A percentile compares a stretch with the other conserved stretches of the same genome.
These are phyloP conservation scores for Mycena chlorophos DNA, from an alignment of 768 basidiomycete species.

Conservation along the genomic window DNA sequence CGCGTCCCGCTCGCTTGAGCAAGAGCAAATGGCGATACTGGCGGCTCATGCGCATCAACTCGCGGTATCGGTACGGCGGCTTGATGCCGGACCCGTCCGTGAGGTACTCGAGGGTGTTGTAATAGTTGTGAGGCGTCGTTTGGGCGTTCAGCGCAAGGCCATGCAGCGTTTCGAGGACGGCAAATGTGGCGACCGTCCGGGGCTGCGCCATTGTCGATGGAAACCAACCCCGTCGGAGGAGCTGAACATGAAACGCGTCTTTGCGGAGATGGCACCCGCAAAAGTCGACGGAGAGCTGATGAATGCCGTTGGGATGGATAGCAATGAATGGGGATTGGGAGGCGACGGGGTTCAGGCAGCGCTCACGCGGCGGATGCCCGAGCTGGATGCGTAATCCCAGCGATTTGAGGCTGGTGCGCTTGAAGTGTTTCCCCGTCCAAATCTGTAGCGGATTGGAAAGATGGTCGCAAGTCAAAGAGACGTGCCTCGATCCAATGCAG, in stretches of 20 bases:
- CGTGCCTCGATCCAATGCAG: neutral
- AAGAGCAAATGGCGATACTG: slow-evolving; percentile 14
- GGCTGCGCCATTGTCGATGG: slow-evolving; percentile 10
- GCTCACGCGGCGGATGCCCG: slow-evolving; percentile 4
- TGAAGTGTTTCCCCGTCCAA: slow-evolving; percentile 4
- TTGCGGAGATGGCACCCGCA: slow-evolving; percentile 4
- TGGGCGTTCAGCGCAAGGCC: slow-evolving; percentile 13
- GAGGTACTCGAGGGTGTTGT: neutral
- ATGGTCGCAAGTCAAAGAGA: no score
- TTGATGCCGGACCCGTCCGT: neutral
- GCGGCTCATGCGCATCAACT: slow-evolving; percentile 13
- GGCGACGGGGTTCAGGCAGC: neutral
- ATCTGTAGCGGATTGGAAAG: neutral
- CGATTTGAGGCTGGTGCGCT: neutral
- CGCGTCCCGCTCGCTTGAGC: neutral
- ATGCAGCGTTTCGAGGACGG: slow-evolving; percentile 11
- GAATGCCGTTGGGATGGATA: slow-evolving; percentile 11
- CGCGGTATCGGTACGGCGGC: slow-evolving; percentile 7
- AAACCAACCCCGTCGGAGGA: slow-evolving; percentile 14
- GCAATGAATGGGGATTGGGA: slow-evolving; percentile 1
- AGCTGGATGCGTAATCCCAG: slow-evolving; percentile 16
- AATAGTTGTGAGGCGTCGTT: slow-evolving; percentile 16
- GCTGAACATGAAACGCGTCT: slow-evolving; percentile 3
- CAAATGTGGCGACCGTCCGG: slow-evolving; percentile 11
- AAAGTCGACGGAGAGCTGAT: slow-evolving; percentile 10